A percentile compares a stretch with the other conserved stretches of the same genome.
Conservation (phyloP, 2,329 filamentous ascomycete species). For the Atkinsonella hypoxylon region DNA sequence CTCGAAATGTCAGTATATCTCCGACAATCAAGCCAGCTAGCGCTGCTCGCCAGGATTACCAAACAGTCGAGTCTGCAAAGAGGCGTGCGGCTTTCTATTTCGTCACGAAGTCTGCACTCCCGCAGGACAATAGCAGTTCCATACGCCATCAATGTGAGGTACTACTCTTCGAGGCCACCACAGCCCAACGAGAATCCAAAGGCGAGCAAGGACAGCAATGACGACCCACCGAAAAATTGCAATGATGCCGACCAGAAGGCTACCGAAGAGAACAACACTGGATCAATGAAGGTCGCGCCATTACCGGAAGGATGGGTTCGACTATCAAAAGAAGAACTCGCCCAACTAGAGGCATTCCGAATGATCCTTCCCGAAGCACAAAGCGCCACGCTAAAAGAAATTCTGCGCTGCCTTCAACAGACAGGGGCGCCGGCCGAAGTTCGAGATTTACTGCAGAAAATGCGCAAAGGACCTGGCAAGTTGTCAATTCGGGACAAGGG, state of each 20-base stretch:
- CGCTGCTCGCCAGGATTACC: conserved; percentile 47
- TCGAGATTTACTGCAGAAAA: conserved; percentile 41
- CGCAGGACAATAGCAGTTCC: conserved; percentile 20
- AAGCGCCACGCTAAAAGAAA: conserved; percentile 43
- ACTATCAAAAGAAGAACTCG: conserved; percentile 31
- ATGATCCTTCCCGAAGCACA: conserved; percentile 53
- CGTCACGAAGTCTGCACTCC: conserved; percentile 21
- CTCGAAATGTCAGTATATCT: conserved; percentile 52
- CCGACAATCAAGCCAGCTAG: conserved; percentile 54
- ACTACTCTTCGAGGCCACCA: conserved; percentile 25
- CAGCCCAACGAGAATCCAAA: conserved; percentile 25
- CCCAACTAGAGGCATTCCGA: conserved; percentile 47
- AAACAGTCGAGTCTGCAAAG: conserved; percentile 39
- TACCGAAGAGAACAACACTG: conserved; percentile 10
- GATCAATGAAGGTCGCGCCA: conserved; percentile 17
- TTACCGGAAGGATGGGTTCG: conserved; percentile 36
- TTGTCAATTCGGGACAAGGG: conserved; percentile 26
- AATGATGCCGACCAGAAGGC: conserved; percentile 12
- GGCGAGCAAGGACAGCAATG: conserved; percentile 14
- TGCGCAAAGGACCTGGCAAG: conserved; percentile 45
- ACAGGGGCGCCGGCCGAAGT: conserved; percentile 61
- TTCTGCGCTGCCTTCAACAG: conserved; percentile 50
- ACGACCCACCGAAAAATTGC: conserved; percentile 7
- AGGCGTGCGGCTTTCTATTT: conserved; percentile 24
- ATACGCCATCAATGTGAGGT: conserved; percentile 23